Conservation (phyloP, 257 asterid species). For the Lantana camara region DNA sequence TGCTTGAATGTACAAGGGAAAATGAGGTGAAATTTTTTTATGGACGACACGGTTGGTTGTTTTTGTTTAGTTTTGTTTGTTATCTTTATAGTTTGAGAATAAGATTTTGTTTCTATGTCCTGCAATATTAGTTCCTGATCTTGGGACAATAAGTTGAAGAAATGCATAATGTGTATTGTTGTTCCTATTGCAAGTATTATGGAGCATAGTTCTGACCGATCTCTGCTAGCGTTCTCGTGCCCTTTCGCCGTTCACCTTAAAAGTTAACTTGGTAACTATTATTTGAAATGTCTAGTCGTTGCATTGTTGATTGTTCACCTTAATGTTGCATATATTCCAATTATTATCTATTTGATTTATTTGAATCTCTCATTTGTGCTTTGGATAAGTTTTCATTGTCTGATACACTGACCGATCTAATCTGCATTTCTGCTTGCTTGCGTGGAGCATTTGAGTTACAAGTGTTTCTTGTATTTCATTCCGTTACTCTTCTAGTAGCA, state of each 20-base stretch:
- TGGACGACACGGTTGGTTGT: conserved; percentile 11
- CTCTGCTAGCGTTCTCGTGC: background rate
- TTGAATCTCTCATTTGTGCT: background rate
- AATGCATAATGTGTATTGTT: background rate
- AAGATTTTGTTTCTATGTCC: background rate
- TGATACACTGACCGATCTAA: background rate
- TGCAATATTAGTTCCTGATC: background rate
- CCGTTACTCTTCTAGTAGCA: background rate
- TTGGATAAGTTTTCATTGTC: background rate
- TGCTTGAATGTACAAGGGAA: conserved; percentile 22
- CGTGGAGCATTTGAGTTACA: background rate
- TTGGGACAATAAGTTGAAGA: background rate
- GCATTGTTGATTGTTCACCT: background rate
- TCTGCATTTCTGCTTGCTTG: background rate
- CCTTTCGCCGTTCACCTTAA: background rate
- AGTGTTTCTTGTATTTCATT: background rate
- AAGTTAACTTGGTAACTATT: background rate
- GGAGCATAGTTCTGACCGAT: background rate
- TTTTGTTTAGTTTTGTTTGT: conserved; percentile 8
- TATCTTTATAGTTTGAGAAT: background rate
- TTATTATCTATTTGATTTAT: background rate
- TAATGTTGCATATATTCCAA: background rate
- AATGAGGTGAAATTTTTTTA: conserved; percentile 5
- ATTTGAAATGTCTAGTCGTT: background rate
- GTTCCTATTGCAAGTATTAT: background rate